Base-by-base conservation (phyloP, 192 early-diverging fungal genomes). In the Haplosporangium gracile region DNA sequence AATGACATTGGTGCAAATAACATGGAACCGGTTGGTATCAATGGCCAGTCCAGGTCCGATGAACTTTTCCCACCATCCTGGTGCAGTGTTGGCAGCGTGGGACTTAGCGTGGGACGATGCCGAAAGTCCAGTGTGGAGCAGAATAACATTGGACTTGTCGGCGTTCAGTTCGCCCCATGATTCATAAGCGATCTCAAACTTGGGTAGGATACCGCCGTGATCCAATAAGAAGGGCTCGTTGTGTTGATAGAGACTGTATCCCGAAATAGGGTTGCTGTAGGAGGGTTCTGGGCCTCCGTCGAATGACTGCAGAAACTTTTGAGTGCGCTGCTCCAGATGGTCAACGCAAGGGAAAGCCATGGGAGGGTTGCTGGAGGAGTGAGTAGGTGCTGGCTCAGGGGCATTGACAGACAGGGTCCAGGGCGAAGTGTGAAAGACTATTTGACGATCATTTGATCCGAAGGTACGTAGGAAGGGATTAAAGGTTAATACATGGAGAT, bases 51-150 rank as follows among this genome's bases (percentile, higher is more conserved):
- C 97, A n/a, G 98, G 96, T 2, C 98, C 95, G 80, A 99, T 99
- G 80, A 98, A 99, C 80, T 94, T 94, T 80, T 99, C 97, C 98
- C 98, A 99, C 98, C 98, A 99, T 68, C 98, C 98, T 20, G 93
- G 92, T 13, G 92, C 88, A 38, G 74, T 81, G 90, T 99, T 98
- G 24, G 91, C 88, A 18, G 83, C 89, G 77, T 98, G 97, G 74
- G 95, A 97, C 83, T 95, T 97, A 57, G 98, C 98, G 77, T 99
- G 98, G 32, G 94, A 95, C 77, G 94, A 95, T 43, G 93, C 98
- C 24, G 96, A 97, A 16, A 99, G 90, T 70, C 98, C 98, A n/a
- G 97, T 99, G 88, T 97, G 97, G 45, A 99, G 90, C 74, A 99
- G 88, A 73, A 99, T 98, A 3, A 90, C 97, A 85, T 99, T 99